Conservation (phyloP, 331 rosid genomes). For the Quercus lobata region DNA sequence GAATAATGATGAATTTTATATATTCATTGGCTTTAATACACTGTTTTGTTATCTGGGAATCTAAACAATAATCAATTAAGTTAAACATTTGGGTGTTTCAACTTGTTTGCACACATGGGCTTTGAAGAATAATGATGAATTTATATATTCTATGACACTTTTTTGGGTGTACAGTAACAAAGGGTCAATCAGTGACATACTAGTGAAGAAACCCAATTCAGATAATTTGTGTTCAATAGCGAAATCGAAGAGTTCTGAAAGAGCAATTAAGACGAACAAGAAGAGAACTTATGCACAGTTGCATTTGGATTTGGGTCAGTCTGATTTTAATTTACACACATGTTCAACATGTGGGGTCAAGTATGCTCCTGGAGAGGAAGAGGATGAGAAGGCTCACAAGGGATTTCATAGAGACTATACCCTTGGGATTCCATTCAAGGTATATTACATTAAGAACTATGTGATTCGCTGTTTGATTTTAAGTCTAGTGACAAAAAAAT, state of each 20-base stretch:
- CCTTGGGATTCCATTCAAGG: conserved; percentile 59
- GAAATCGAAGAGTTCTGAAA: conserved; percentile 5
- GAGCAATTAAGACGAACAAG: conserved; percentile 52
- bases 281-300: conserved; percentile 78
- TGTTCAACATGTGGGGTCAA: conserved; percentile 62
- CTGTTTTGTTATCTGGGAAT: no score
- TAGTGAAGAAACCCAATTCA: neutral
- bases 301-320: conserved; percentile 75
- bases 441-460: neutral
- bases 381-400: conserved; percentile 68
- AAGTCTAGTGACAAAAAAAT: no score
- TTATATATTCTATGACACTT: neutral
- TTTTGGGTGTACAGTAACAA: neutral
- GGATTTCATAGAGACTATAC: conserved; percentile 58
- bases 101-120: no score
- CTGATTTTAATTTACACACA: conserved; percentile 53
- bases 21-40: neutral
- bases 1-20: neutral
- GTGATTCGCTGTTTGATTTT: no score
- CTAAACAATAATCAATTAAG: no score
- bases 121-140: no score
- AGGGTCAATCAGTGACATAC: neutral
- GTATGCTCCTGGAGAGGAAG: conserved; percentile 56
- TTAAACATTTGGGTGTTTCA: no score
- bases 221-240: neutral